A percentile compares a stretch with the other conserved stretches of the same genome.
Conservation (phyloP, 2,329 filamentous ascomycete genomes). For the Paraphaeosphaeria sporulosa region DNA sequence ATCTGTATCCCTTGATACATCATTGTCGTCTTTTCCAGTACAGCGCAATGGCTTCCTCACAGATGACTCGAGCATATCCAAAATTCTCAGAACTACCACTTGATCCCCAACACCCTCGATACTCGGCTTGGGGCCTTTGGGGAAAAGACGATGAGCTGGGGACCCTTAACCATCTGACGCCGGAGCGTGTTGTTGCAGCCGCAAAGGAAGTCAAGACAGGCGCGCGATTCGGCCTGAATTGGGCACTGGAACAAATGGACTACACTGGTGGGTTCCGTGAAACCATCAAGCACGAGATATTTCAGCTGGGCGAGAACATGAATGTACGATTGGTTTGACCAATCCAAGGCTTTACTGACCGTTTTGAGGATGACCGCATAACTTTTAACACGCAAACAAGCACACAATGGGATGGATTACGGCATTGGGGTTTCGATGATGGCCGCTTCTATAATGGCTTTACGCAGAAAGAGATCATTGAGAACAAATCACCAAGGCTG, state of each 20-base stretch:
- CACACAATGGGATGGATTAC: slow-evolving; percentile 62
- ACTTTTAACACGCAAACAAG: slow-evolving; percentile 64
- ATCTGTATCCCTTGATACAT: not conserved
- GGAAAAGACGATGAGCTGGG: slow-evolving; percentile 31
- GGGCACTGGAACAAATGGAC: slow-evolving; percentile 34
- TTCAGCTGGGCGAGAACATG: slow-evolving; percentile 31
- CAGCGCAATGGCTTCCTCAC: slow-evolving; percentile 18
- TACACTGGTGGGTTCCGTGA: slow-evolving; percentile 30
- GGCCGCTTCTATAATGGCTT: slow-evolving; percentile 31
- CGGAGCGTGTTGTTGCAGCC: slow-evolving; percentile 28
- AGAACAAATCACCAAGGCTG: slow-evolving; percentile 23
- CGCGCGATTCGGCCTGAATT: slow-evolving; percentile 28
- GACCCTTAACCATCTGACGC: slow-evolving; percentile 30
- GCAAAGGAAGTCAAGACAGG: slow-evolving; percentile 31
- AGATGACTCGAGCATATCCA: slow-evolving; percentile 28
- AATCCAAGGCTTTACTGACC: slow-evolving; percentile 3
- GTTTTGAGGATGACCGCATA: slow-evolving; percentile 40
- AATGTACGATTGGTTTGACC: slow-evolving; percentile 18
- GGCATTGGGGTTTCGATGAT: slow-evolving; percentile 32
- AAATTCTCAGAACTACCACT: slow-evolving; percentile 34
- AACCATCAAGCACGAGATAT: slow-evolving; percentile 32
- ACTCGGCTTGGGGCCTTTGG: slow-evolving; percentile 34
- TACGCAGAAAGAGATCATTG: slow-evolving; percentile 27
- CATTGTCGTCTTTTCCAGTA: not conserved
- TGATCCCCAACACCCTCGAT: slow-evolving; percentile 28